Evolutionary conservation across 352 stramenopile genomes (phyloP), one percentile per base, ranked within the genome.

Genomic region (Pythium pyrilobum): DNA sequence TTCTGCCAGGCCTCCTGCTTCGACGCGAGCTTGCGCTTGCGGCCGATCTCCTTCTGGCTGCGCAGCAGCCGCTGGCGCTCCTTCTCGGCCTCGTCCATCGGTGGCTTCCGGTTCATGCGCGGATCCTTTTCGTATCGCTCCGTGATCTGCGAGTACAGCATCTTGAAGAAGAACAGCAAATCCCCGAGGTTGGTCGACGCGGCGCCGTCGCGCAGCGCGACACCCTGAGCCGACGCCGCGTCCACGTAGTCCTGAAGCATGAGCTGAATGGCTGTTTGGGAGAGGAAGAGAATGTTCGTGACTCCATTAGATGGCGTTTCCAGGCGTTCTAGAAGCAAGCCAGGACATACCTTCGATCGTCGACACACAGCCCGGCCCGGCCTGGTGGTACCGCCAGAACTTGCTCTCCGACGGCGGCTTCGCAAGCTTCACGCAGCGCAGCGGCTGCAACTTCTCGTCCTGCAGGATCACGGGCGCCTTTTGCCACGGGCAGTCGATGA

Each of bases 311-410:
- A n/a, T n/a, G n/a, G n/a, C n/a, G n/a, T n/a, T n/a, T n/a, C n/a
- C n/a, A n/a, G n/a, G n/a, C n/a, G n/a, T n/a, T n/a, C n/a, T n/a
- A n/a, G n/a, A n/a, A n/a, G n/a, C n/a, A n/a, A n/a, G n/a, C n/a
- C n/a, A n/a, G 28, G 5, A 47, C 55, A n/a, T 33, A 90, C 84
- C 84, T 95, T 95, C 84, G 57, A 95, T 95, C 0, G 84, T 95
- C 8, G 84, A 95, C n/a, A 95, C 80, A 27, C 84, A 95, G 16
- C 84, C 84, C 6, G 78, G 79, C 41, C 84, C 84, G 21, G 81
- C 83, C 50, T 87, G 81, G 62, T 95, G 84, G 60, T 95, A 95
- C 33, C 84, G 75, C 84, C 84, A 95, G 57, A 92, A 95, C 40
- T 89, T 90, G 74, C 81, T 92, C 46, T 95, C 72, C 1, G 77